Percentiles rank a stretch among this genome's conserved stretches.
These are phyloP conservation scores for Xylariaceae sp. DNA, from an alignment of 2,329 filamentous ascomycete species.

Conservation along the genomic window DNA sequence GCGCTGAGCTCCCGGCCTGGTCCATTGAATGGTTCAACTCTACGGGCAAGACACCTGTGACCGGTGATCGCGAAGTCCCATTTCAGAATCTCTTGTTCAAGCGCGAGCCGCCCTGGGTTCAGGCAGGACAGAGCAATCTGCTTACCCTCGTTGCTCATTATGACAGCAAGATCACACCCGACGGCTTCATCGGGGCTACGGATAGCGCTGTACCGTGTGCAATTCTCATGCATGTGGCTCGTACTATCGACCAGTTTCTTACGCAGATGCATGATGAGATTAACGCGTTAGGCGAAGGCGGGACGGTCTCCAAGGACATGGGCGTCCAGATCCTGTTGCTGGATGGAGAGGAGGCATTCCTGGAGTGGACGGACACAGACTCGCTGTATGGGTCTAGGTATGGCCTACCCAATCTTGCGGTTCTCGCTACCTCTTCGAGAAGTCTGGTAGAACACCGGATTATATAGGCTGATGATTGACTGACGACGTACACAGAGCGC, in stretches of 20 bases:
- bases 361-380: slow-evolving; percentile 66
- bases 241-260: slow-evolving; percentile 65
- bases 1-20: slow-evolving; percentile 64
- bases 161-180: slow-evolving; percentile 67
- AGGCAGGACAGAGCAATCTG: slow-evolving; percentile 64
- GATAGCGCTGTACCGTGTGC: slow-evolving; percentile 83
- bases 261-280: slow-evolving; percentile 71
- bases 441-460: not conserved
- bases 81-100: slow-evolving; percentile 75
- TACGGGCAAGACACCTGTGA: slow-evolving; percentile 63
- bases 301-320: slow-evolving; percentile 59
- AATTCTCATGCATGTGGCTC: slow-evolving; percentile 74
- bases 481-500: slow-evolving; percentile 40
- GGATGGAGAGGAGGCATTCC: slow-evolving; percentile 80
- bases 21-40: slow-evolving; percentile 70
- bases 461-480: slow-evolving; percentile 2
- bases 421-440: not conserved
- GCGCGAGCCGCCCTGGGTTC: slow-evolving; percentile 73
- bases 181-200: slow-evolving; percentile 77
- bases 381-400: slow-evolving; percentile 73
- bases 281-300: slow-evolving; percentile 50
- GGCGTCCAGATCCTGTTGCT: slow-evolving; percentile 76
- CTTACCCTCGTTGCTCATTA: slow-evolving; percentile 81
- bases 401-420: slow-evolving; percentile 18
- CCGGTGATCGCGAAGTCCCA: slow-evolving; percentile 58